Percentiles rank a stretch among this genome's conserved stretches.
phyloP scores from a whole-genome alignment of 2,329 filamentous ascomycete species.

The Thielaviopsis euricoi region DNA sequence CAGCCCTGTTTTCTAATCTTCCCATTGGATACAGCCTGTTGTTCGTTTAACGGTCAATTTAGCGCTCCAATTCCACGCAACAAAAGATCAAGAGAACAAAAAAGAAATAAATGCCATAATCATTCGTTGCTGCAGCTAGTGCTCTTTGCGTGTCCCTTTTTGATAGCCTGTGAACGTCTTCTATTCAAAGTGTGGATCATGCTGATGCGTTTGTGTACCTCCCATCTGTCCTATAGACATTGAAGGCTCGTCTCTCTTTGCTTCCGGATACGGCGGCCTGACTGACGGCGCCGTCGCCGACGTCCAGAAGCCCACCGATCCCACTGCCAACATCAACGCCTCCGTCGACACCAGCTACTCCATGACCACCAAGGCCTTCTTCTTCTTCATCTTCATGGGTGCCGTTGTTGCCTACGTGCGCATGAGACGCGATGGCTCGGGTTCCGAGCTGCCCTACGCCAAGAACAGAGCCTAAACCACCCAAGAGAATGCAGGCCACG shows the following conservation, averaged over 20 bases:
- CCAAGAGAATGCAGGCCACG: not conserved
- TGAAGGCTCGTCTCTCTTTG: constrained; percentile 10
- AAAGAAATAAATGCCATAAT: not conserved
- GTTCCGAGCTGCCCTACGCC: constrained; percentile 1
- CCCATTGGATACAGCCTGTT: not conserved
- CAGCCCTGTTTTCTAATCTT: not conserved
- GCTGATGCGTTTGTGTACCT: constrained; percentile 6
- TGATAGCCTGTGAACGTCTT: not conserved
- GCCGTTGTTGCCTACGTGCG: constrained; percentile 9
- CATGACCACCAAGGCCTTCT: constrained; percentile 6
- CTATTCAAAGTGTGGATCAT: not conserved
- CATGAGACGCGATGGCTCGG: constrained; percentile 5
- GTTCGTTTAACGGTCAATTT: not conserved
- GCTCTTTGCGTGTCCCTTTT: constrained; percentile 4
- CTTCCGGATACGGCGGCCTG: constrained; percentile 6
- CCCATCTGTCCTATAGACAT: constrained; percentile 3
- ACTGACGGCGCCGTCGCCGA: constrained; percentile 11
- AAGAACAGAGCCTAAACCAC: constrained; percentile 4
- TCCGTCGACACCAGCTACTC: constrained; percentile 6
- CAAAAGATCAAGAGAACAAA: not conserved
- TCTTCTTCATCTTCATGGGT: constrained; percentile 10
- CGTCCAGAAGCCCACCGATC: constrained; percentile 4
- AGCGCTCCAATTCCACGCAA: not conserved
- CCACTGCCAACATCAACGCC: constrained; percentile 1
- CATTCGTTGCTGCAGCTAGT: not conserved